A percentile compares a stretch with the other conserved stretches of the same genome.
Evolutionary conservation across 371 early-diverging fungal genomes (phyloP).

Genomic region (Syncephalis fuscata): DNA sequence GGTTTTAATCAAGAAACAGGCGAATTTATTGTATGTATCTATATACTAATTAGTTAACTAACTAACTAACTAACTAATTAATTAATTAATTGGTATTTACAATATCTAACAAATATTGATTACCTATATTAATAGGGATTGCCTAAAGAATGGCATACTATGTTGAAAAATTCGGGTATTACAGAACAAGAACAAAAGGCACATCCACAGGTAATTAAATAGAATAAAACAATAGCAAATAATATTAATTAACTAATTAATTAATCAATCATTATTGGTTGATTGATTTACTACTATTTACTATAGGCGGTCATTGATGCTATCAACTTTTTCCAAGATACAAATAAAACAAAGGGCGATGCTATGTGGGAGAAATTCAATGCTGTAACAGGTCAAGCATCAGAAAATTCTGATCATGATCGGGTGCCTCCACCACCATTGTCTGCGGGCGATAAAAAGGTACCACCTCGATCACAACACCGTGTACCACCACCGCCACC

Average conservation of each 20-base stretch:
- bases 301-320: conserved; percentile 78
- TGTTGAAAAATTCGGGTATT: conserved; percentile 86
- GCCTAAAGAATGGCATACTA: conserved; percentile 84
- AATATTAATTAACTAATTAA: no score
- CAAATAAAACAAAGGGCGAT: conserved; percentile 39
- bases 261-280: no score
- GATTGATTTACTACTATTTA: no score
- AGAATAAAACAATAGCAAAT: neutral
- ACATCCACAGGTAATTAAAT: conserved; percentile 65
- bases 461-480: neutral
- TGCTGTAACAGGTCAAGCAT: conserved; percentile 7
- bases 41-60: neutral
- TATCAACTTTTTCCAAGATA: conserved; percentile 82
- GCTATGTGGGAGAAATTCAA: conserved; percentile 84
- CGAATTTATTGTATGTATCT: conserved; percentile 58
- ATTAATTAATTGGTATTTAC: neutral
- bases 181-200: conserved; percentile 86
- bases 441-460: conserved; percentile 3
- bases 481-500: neutral
- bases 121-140: conserved; percentile 42
- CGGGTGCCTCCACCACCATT: conserved; percentile 10
- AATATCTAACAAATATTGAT: neutral
- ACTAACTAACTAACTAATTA: no score
- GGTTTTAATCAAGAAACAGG: conserved; percentile 85
- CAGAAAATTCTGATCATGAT: neutral